Conservation (phyloP, 768 basidiomycete species). For the Termitomyces sp. region DNA sequence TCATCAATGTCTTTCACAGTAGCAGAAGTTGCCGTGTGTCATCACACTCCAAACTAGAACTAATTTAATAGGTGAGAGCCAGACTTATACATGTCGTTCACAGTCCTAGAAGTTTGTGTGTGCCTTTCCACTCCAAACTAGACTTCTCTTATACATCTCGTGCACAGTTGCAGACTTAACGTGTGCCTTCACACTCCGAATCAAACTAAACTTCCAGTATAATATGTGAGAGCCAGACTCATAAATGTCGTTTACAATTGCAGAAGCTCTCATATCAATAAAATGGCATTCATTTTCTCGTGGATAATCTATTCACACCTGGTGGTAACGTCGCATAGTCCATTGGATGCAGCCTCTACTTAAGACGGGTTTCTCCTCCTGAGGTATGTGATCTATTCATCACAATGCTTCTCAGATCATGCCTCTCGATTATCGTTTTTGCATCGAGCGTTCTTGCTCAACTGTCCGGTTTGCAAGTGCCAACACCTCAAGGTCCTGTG, state of each 20-base stretch:
- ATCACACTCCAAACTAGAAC: neutral
- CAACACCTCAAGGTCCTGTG: slow-evolving; percentile 28
- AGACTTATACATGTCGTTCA: neutral
- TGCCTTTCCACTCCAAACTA: too few species aligned
- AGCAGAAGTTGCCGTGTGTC: too few species aligned
- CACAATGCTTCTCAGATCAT: neutral
- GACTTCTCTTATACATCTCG: too few species aligned
- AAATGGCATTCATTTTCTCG: neutral
- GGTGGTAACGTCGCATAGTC: neutral
- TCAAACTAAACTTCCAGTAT: too few species aligned
- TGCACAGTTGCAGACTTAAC: too few species aligned
- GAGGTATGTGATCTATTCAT: slow-evolving; percentile 14
- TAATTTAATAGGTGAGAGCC: neutral
- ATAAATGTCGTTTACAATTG: too few species aligned
- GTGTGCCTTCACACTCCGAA: too few species aligned
- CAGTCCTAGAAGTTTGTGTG: neutral
- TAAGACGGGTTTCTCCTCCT: neutral
- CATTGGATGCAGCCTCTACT: neutral
- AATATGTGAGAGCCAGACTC: too few species aligned
- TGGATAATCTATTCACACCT: slow-evolving; percentile 3
- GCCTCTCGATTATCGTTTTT: neutral
- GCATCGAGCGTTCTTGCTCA: neutral
- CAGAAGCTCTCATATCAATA: neutral
- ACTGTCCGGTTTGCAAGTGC: slow-evolving; percentile 18
- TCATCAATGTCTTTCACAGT: too few species aligned